Base-by-base conservation (phyloP, 2,329 filamentous ascomycete genomes). In the Calonectria montana region DNA sequence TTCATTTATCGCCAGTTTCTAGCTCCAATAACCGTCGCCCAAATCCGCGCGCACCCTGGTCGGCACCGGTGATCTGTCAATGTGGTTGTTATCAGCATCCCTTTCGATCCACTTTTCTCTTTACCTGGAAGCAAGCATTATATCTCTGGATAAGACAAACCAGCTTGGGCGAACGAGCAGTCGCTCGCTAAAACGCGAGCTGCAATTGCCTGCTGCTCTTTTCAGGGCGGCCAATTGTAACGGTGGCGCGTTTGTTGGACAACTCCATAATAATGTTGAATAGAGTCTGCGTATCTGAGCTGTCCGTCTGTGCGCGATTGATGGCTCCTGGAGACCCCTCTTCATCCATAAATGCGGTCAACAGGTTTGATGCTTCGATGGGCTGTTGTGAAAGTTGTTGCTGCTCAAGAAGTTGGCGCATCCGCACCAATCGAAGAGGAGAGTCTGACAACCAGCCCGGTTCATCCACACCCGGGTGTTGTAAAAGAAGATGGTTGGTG, bases 261-360 rank as follows among this genome's bases (percentile, higher is more conserved):
- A 59, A 21, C 13, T 59, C 53, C 53, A 59, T 59, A 15, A 77
- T 71, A 1, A 78, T 76, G 2, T 72, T 78, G 8, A 78, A 78
- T 0, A 78, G 31, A 2, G 76, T 78, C 10, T 75, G 59, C 0
- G 69, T 65, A 0, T 73, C 74, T 0, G 65, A 69, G 0, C 39
- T 61, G 0, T 31, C 43, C 12, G 57, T 31, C 1, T 71, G 59
- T 18, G 53, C 47, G 0, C 76, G 75, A 10, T 78, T 78, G 31
- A 78, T 77, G 0, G 69, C 48, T 13, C 45, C 69, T 2, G 76
- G 76, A 15, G 71, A 77, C 0, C 74, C 74, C 12, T 77, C 23
- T 8, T 76, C 70, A 9, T 78, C 76, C 18, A 73, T 67, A n/a
- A 78, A 78, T 0, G 78, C n/a, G 2, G 75, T 71, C 18, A 76